Evolutionary conservation across 208 protist genomes (phyloP).

Genomic region (Leishmania turanica): DNA sequence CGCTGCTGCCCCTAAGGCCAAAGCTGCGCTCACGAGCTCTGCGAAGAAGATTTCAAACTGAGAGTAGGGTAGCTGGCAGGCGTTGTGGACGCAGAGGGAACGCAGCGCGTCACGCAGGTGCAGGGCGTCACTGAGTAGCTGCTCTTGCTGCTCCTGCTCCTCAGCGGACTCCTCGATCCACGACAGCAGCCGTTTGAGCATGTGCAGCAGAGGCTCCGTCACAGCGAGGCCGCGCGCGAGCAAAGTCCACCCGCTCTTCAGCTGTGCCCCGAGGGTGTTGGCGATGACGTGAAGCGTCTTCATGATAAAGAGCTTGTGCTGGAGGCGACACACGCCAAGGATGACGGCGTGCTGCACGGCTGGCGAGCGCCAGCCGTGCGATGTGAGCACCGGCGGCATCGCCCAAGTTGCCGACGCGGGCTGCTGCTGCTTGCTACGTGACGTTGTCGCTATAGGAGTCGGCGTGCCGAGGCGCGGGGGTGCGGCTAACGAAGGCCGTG

Average conservation of each 20-base stretch:
- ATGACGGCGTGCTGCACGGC: slow-evolving; percentile 31
- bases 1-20: neutral
- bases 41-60: slow-evolving; percentile 40
- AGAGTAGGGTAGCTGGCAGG: slow-evolving; percentile 26
- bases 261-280: slow-evolving; percentile 42
- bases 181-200: slow-evolving; percentile 30
- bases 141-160: slow-evolving; percentile 35
- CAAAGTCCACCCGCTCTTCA: slow-evolving; percentile 49
- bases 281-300: slow-evolving; percentile 63
- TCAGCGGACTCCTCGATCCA: slow-evolving; percentile 41
- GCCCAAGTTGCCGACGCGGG: neutral
- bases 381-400: slow-evolving; percentile 1
- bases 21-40: slow-evolving; percentile 36
- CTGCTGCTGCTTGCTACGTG: slow-evolving; percentile 1
- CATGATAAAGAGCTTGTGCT: slow-evolving; percentile 58
- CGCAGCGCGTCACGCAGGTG: slow-evolving; percentile 68
- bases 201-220: slow-evolving; percentile 47
- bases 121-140: slow-evolving; percentile 46
- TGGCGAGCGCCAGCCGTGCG: slow-evolving; percentile 14
- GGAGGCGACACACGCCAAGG: slow-evolving; percentile 38
- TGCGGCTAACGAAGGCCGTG: neutral
- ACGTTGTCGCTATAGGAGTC: neutral
- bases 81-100: slow-evolving; percentile 51
- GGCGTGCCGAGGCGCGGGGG: neutral
- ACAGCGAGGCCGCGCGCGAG: slow-evolving; percentile 49